Base-by-base conservation (phyloP, 2,329 filamentous ascomycete genomes). In the Juglanconis juglandina region DNA sequence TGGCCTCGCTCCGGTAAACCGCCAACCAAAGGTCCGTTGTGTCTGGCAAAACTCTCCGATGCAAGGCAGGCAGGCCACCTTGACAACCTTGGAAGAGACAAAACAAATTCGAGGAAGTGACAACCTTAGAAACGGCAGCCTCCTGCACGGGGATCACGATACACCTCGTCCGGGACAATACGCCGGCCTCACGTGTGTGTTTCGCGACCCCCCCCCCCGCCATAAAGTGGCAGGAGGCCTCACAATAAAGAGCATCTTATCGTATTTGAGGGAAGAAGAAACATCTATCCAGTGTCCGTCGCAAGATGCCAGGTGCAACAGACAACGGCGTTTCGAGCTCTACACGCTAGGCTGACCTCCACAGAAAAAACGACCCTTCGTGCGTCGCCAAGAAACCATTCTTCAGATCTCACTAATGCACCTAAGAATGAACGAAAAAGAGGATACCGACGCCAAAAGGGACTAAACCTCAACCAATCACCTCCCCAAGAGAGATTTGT, bases 401-500 rank as follows among this genome's bases (percentile, higher is more conserved):
- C 24, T 24, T 24, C 24, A 24, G 24, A 24, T 24, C 24, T 24
- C 24, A 24, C 24, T 24, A 24, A 24, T 24, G 24, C 24, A 24
- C 24, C 24, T 2, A 2, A 24, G 24, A 24, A 24, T 24, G 24
- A 24, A 24, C 24, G 2, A 24, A 24, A 24, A 24, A 24, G 2
- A 24, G 24, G 24, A 24, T 24, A 24, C 24, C 24, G 2, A 24
- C 24, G 24, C 24, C 24, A 24, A 24, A 2, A 24, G 24, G 2
- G 24, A 24, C 24, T 24, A 24, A 2, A 2, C 24, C 24, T 24
- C 24, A 24, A 24, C 24, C 24, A 24, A 24, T 24, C 24, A 24
- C 24, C 34, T 34, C 37, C 32, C 47, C 4, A 34, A 33, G 32
- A 50, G 42, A 11, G 53, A 61, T 58, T 61, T 58, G 59, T 61